Base-by-base conservation (phyloP, 2,329 filamentous ascomycete species). In the Lachnum nothofagi region DNA sequence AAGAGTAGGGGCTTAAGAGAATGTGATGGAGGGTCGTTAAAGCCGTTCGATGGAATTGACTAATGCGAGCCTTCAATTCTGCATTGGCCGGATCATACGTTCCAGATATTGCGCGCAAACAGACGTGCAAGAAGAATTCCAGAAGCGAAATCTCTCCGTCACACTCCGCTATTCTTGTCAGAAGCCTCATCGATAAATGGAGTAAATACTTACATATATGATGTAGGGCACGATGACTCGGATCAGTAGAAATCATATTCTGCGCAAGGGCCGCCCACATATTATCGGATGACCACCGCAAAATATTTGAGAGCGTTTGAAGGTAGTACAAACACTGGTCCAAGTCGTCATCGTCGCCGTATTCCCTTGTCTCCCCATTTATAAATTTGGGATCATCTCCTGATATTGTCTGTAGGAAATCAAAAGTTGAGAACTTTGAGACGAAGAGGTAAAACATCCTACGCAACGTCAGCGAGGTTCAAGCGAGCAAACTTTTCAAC, bases 291-390 rank as follows among this genome's bases (percentile, higher is more conserved):
- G 81, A 79, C 67, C 80, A 83, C 22, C 78, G 75, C 14, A 95
- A 70, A 22, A 94, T 76, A 56, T 88, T 86, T 4, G 82, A 82
- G 1, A 95, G 66, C 2, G 86, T 85, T 44, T 80, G 80, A 17
- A 96, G 69, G 60, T 91, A 85, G 65, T 95, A 94, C 2, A 88
- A 70, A 52, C 83, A 88, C 48, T 90, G 77, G 53, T 86, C 85
- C 6, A 90, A 74, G 56, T 94, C 86, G 54, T 89, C 82, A 5
- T 81, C 75, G 38, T 74, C 71, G 3, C 68, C 70, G 50, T 79
- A 74, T 27, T 62, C 60, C 25, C 61, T 65, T 42, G 52, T 48
- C 42, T 51, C 49, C 17, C 56, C 57, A 50, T 56, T 49, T 38
- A 49, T 48, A 42, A 48, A 55, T 55, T 47, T 51, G 40, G 58